These are phyloP conservation scores for Aureobasidium sp. DNA, from an alignment of 2,329 filamentous ascomycete species.

Conservation along the genomic window DNA sequence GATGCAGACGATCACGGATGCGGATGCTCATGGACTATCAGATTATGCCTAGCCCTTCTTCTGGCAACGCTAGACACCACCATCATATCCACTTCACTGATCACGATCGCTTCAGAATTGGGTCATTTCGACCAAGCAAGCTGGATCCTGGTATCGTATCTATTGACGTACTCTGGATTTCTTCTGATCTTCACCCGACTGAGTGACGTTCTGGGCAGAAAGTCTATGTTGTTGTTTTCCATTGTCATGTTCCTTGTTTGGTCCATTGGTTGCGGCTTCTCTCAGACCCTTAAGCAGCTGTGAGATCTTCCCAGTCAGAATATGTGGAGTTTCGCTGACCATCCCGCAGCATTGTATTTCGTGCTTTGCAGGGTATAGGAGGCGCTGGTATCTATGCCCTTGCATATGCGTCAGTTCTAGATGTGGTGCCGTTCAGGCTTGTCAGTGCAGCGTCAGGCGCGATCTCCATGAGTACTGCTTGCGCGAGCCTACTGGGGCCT, in stretches of 20 bases:
- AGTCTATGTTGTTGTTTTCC: conserved; percentile 1
- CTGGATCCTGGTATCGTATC: conserved; percentile 8
- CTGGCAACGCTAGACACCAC: conserved; percentile 12
- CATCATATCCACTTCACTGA: conserved; percentile 10
- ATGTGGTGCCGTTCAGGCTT: conserved; percentile 4
- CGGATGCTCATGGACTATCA: neutral
- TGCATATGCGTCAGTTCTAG: conserved; percentile 1
- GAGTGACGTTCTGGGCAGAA: conserved; percentile 13
- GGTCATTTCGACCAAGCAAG: conserved; percentile 11
- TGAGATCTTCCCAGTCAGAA: neutral
- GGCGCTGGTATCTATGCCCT: conserved; percentile 12
- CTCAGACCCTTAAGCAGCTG: conserved; percentile 6
- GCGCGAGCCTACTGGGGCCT: conserved; percentile 3
- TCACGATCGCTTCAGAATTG: conserved; percentile 8
- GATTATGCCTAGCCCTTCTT: conserved; percentile 1
- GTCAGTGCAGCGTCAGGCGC: conserved; percentile 8
- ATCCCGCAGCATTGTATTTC: conserved; percentile 5
- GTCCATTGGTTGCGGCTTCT: conserved; percentile 14
- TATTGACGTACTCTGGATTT: conserved; percentile 12
- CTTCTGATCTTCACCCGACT: conserved; percentile 15
- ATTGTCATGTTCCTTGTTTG: conserved; percentile 6
- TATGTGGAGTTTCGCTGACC: neutral
- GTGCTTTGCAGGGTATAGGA: conserved; percentile 12
- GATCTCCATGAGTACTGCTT: conserved; percentile 6
- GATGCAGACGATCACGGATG: neutral